Evolutionary conservation across 768 basidiomycete species (phyloP).

Genomic region (Tulasnella sp.): DNA sequence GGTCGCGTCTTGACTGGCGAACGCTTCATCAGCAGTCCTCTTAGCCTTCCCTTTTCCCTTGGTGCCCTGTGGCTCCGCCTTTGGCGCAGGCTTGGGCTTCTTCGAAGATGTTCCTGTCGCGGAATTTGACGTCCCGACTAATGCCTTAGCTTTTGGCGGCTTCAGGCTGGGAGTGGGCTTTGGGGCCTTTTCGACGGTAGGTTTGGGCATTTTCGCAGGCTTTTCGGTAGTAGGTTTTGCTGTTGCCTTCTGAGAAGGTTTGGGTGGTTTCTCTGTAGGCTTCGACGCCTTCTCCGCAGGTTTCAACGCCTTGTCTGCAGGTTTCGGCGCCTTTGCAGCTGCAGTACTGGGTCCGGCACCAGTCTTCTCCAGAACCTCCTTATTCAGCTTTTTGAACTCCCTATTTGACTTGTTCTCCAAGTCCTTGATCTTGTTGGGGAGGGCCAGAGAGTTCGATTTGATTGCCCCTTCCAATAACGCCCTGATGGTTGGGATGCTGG

Average conservation of each 20-base stretch:
- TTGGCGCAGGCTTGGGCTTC: neutral
- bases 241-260: neutral
- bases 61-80: neutral
- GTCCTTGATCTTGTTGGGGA: neutral
- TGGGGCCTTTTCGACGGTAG: neutral
- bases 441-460: neutral
- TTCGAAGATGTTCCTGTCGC: neutral
- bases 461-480: neutral
- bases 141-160: neutral
- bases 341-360: neutral
- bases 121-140: neutral
- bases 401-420: conserved; percentile 11
- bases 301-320: neutral
- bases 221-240: neutral
- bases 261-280: neutral
- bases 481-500: conserved; percentile 3
- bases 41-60: conserved; percentile 1
- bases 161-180: neutral
- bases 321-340: neutral
- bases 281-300: neutral
- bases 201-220: neutral
- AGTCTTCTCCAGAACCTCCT: conserved; percentile 17
- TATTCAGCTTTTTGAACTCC: conserved; percentile 12
- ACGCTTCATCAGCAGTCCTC: neutral
- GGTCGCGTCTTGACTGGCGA: neutral